Evolutionary conservation across 2,329 filamentous ascomycete genomes (phyloP), one percentile per base, ranked within the genome.

Genomic region (Colletotrichum sp.): DNA sequence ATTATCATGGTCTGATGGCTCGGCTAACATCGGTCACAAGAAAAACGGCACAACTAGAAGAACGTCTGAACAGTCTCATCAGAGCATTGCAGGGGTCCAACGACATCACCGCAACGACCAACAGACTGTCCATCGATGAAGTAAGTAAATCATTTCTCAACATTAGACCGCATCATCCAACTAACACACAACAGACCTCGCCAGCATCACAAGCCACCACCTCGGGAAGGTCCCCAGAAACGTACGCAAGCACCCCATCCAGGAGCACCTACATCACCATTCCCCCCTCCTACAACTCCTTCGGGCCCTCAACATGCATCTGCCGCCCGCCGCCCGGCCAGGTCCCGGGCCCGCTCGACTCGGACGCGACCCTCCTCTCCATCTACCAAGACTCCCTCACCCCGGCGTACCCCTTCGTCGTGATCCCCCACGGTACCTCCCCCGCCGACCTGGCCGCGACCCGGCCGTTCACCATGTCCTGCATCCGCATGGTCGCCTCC

Each of bases 401-500:
- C 62, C 84, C 84, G 1, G 79, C 86, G 3, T 86, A 86, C 44
- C 89, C 89, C 1, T 90, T 90, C 57, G 88, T 90, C 15, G 78
- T 87, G 12, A 78, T 90, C 4, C 85, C 86, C 0, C 78, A 81
- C 2, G 79, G 79, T 3, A 82, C 84, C 2, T 83, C 83, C 0
- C 85, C 86, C 2, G 79, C 82, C 0, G 81, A 83, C 15, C 80
- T 90, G 1, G 82, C 83, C 18, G 78, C 82, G 1, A 84, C 82
- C 2, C 82, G 84, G 13, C 89, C 89, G 0, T 89, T 90, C 60
- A 80, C 90, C 5, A 87, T 90, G 82, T 82, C 86, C 3, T 85
- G 87, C 13, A 88, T 91, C 49, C 82, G 85, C 30, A 89, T 89
- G 85, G 87, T 90, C 0, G 84, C 89, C 1, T 90, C 88, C 0